A percentile compares a stretch with the other conserved stretches of the same genome.
Conservation (phyloP, 345 rosid species). For the Geranium brycei region DNA sequence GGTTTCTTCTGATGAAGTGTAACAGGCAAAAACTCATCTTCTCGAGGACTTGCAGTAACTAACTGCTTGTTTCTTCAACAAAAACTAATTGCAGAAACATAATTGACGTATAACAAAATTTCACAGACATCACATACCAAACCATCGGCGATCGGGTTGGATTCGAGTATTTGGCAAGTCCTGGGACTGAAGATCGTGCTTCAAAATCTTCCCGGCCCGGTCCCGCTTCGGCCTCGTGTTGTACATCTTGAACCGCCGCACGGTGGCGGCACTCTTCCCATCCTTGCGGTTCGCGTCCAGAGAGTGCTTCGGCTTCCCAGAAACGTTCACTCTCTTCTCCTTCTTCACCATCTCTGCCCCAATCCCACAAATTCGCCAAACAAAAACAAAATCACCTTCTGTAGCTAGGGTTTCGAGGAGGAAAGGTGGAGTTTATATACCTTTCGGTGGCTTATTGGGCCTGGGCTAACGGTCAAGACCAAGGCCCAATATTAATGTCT, state of each 20-base stretch:
- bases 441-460: neutral
- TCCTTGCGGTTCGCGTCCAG: constrained; percentile 69
- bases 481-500: neutral
- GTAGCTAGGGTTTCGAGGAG: neutral
- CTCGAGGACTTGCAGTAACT: no score
- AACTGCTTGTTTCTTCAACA: no score
- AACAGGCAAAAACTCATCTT: no score
- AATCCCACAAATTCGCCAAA: neutral
- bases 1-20: no score
- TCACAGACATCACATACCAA: constrained; percentile 29
- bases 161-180: constrained; percentile 68
- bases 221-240: constrained; percentile 46
- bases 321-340: constrained; percentile 61
- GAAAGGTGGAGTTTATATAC: neutral
- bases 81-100: no score
- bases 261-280: constrained; percentile 53
- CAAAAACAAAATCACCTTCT: neutral
- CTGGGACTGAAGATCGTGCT: constrained; percentile 61
- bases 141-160: constrained; percentile 82
- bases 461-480: neutral
- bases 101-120: no score
- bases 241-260: constrained; percentile 86
- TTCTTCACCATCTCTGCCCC: constrained; percentile 22
- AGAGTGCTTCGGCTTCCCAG: constrained; percentile 87
- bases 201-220: constrained; percentile 42